These are phyloP conservation scores for Lentinus tigrinus DNA, from an alignment of 768 basidiomycete genomes.

Conservation along the genomic window DNA sequence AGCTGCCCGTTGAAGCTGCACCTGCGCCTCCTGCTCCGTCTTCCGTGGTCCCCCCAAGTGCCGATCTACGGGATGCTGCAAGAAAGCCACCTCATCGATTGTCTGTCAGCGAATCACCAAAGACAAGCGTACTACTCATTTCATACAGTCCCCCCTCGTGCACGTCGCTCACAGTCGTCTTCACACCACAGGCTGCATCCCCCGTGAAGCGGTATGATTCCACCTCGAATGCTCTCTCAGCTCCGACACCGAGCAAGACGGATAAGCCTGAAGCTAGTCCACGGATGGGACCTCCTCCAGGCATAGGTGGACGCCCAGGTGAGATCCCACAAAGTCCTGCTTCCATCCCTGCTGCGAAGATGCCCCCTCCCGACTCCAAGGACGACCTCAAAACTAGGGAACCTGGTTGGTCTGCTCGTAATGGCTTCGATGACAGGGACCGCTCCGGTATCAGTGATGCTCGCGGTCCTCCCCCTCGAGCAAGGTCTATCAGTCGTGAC, in stretches of 20 bases:
- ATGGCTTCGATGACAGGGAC: conserved; percentile 25
- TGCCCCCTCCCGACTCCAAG: conserved; percentile 24
- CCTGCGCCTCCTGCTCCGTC: conserved; percentile 2
- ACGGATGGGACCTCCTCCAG: conserved; percentile 5
- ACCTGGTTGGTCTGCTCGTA: conserved; percentile 21
- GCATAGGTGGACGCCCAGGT: not conserved
- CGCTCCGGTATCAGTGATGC: not conserved
- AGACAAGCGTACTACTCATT: not conserved
- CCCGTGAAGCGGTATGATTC: not conserved
- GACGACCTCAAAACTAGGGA: conserved; percentile 27
- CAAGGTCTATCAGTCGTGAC: conserved; percentile 2
- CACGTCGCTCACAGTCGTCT: not conserved
- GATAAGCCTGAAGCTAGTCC: not conserved
- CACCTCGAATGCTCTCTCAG: too few species aligned
- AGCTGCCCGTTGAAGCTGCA: conserved; percentile 19
- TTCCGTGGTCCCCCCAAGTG: not conserved
- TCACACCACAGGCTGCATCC: not conserved
- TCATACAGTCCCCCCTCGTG: not conserved
- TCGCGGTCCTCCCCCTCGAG: not conserved
- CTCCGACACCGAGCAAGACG: too few species aligned
- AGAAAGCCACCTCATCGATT: not conserved
- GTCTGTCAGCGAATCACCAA: conserved; percentile 11
- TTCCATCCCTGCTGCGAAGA: conserved; percentile 18
- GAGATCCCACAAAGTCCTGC: not conserved
- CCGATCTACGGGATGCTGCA: not conserved